Evolutionary conservation across 768 basidiomycete species (phyloP), one percentile per base, ranked within the genome.

Genomic region (Scleroderma bovista): DNA sequence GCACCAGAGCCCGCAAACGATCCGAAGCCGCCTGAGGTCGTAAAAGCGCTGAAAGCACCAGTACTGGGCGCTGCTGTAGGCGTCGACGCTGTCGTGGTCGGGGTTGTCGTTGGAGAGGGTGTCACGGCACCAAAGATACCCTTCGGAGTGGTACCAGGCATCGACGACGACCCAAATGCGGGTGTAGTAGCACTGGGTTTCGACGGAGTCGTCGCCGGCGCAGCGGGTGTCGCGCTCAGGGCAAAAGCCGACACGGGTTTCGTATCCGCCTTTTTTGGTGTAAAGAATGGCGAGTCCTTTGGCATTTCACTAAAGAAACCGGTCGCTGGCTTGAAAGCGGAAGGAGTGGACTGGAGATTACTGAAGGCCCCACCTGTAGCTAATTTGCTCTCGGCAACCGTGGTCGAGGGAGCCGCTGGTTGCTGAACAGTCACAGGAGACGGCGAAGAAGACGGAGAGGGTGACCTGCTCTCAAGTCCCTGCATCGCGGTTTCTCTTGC

Each of bases 241-340:
- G 63, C 56, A 51, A 81, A 75, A 2, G 64, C 73, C 13, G 75
- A 71, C 11, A 70, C 66, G 8, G 66, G 55, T 22, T 70, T 60
- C 2, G 69, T 50, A 39, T 67, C 71, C 1, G 64, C 54, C 20
- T 47, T 36, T 44, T 61, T 60, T 7, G 63, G 69, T 9, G 76
- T 75, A 61, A 76, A 75, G 62, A 83, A 84, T 3, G 81, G 80
- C 7, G 82, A 84, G 36, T 71, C 62, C 22, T 63, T 64, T 3
- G 75, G 64, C 4, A 70, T 56, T 42, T 61, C 58, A 32, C 65
- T 67, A 40, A 69, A 71, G 44, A 62, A 60, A 2, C 71, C 69
- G 33, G 61, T 58, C 10, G 70, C 64, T 13, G 70, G 72, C 47
- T 69, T 73, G 34, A 62, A 48, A 3, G 57, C 61, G 6, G 65